Evolutionary conservation across 169 alveolate genomes (phyloP).

Genomic region (Cyclospora cayetanensis): DNA sequence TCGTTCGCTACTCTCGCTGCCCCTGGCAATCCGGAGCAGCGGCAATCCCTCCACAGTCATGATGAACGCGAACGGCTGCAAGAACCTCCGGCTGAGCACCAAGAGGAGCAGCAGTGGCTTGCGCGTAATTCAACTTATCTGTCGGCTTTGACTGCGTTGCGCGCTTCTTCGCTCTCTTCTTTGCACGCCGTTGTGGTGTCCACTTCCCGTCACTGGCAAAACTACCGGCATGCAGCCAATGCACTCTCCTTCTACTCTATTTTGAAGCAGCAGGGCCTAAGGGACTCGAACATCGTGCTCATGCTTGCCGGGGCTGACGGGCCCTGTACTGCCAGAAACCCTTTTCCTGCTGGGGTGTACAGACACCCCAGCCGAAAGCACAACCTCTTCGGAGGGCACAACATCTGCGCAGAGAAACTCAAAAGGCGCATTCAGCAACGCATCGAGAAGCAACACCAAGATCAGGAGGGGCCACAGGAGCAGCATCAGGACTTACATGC

Average conservation of each 20-base stretch:
- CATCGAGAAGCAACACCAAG: not conserved
- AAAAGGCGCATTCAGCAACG: not conserved
- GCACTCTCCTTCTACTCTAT: conserved; percentile 86
- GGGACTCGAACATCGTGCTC: conserved; percentile 87
- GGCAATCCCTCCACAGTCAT: not conserved
- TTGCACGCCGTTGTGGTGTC: conserved; percentile 82
- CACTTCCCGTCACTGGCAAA: conserved; percentile 89
- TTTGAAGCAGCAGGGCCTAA: conserved; percentile 86
- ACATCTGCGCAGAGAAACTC: not conserved
- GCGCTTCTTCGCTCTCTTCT: not conserved
- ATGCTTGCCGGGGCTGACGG: conserved; percentile 84
- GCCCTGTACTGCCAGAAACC: conserved; percentile 87
- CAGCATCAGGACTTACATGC: not conserved
- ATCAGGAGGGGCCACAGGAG: not conserved
- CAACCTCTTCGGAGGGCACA: conserved; percentile 43
- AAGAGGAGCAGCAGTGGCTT: not conserved
- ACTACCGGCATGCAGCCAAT: conserved; percentile 91
- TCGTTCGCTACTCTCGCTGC: not conserved
- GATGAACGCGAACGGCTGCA: not conserved
- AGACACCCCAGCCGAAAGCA: conserved; percentile 68
- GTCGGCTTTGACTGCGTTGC: not conserved
- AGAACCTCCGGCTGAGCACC: not conserved
- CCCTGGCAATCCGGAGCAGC: not conserved
- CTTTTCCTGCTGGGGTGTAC: conserved; percentile 84
- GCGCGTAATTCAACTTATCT: not conserved